phyloP scores from a whole-genome alignment of 805 yeast genomes.

The Candida loeiensis region DNA sequence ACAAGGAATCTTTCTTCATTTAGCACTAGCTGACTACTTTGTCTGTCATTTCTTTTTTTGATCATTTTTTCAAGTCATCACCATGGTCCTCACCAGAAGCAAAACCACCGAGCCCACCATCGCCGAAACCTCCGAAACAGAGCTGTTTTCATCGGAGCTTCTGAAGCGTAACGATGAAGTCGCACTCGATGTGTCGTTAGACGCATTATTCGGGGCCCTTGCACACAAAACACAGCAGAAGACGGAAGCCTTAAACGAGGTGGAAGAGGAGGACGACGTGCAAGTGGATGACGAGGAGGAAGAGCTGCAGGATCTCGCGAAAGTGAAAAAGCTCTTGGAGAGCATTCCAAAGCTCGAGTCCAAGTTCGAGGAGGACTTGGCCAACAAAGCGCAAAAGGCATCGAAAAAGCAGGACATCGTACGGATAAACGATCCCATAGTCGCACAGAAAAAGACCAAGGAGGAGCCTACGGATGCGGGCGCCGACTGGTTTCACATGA shows the following conservation, averaged over 20 bases:
- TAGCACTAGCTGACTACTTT: not conserved
- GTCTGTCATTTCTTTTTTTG: not conserved
- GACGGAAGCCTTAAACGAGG: conserved; percentile 14
- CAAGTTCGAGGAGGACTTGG: conserved; percentile 22
- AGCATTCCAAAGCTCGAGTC: conserved; percentile 32
- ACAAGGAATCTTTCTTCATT: too few relatives aligned
- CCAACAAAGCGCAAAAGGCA: conserved; percentile 14
- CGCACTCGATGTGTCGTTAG: conserved; percentile 23
- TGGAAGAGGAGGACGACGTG: conserved; percentile 15
- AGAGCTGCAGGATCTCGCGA: conserved; percentile 15
- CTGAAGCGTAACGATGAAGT: conserved; percentile 9
- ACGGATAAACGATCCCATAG: conserved; percentile 47
- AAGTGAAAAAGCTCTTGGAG: conserved; percentile 16
- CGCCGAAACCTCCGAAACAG: conserved; percentile 29
- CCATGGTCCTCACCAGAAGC: conserved; percentile 7
- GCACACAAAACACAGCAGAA: conserved; percentile 20
- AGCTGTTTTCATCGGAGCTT: conserved; percentile 19
- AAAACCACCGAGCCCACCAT: conserved; percentile 12
- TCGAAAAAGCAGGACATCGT: conserved; percentile 21
- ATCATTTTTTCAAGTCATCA: conserved; percentile 9
- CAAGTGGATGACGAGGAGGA: conserved; percentile 6
- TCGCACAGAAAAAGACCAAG: conserved; percentile 15
- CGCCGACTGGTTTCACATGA: conserved; percentile 75
- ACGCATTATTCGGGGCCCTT: conserved; percentile 30
- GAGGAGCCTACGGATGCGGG: conserved; percentile 41